A percentile compares a stretch with the other conserved stretches of the same genome.
These are phyloP conservation scores for Gossypium schwendimanii DNA, from an alignment of 441 rosid species.

Conservation along the genomic window DNA sequence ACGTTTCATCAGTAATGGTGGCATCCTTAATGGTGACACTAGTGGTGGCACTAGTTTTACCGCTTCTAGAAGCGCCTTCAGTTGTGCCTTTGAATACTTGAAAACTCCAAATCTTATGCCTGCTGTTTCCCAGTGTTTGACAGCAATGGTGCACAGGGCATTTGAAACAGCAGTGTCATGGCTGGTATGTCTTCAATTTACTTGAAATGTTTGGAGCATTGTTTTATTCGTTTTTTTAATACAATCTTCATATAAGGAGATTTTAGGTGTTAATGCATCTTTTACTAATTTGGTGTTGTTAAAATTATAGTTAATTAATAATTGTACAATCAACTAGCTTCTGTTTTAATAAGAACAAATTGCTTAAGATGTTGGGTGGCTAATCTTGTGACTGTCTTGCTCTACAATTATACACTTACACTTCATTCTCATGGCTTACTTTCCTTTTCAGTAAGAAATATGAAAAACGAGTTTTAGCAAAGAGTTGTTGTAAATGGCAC, in stretches of 20 bases:
- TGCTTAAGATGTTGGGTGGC: not conserved
- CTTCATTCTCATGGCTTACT: not conserved
- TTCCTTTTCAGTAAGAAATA: not conserved
- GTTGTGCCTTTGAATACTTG: slow-evolving; percentile 92
- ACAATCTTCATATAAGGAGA: not conserved
- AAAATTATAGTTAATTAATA: slow-evolving; percentile 3
- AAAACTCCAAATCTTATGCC: slow-evolving; percentile 91
- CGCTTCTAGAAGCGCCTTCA: slow-evolving; percentile 90
- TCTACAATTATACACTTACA: not conserved
- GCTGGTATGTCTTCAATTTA: slow-evolving; percentile 57
- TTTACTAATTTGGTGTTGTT: not conserved
- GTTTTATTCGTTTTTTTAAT: not conserved
- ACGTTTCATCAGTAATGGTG: slow-evolving; percentile 97
- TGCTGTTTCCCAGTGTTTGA: slow-evolving; percentile 86
- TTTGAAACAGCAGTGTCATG: slow-evolving; percentile 85
- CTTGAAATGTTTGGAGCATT: slow-evolving; percentile 14
- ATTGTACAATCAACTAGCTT: not conserved
- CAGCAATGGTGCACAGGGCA: slow-evolving; percentile 84
- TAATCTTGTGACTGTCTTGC: not conserved
- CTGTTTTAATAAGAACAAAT: not conserved
- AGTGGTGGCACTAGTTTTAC: slow-evolving; percentile 54
- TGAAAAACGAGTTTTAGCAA: not conserved
- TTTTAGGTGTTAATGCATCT: not conserved
- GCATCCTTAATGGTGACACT: slow-evolving; percentile 79
- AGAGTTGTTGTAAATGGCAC: not conserved